A percentile compares a stretch with the other conserved stretches of the same genome.
Evolutionary conservation across 1,284 basidiomycete genomes (phyloP).

Genomic region (Inonotus obliquus): DNA sequence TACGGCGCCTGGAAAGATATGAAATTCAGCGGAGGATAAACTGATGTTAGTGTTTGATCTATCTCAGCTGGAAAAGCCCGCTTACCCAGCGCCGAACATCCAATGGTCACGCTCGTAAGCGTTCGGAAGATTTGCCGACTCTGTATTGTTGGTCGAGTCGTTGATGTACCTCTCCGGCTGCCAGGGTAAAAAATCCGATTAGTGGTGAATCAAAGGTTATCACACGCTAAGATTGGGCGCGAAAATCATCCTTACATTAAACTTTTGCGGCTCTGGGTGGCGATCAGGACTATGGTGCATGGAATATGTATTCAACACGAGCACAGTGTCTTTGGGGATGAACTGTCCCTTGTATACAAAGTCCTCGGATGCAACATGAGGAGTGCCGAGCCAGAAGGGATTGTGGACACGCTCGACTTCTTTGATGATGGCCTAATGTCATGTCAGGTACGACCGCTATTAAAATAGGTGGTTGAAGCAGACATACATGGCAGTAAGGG

Average conservation of each 20-base stretch:
- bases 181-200: conserved; percentile 13
- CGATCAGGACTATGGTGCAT: conserved; percentile 36
- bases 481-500: conserved; percentile 20
- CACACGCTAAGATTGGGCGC: background rate
- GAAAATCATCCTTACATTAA: conserved; percentile 4
- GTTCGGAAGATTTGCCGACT: conserved; percentile 35
- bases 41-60: background rate
- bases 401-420: conserved; percentile 29
- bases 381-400: conserved; percentile 34
- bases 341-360: conserved; percentile 21
- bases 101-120: conserved; percentile 41
- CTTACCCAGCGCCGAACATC: conserved; percentile 37
- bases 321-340: conserved; percentile 28
- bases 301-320: conserved; percentile 36
- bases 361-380: conserved; percentile 22
- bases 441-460: background rate
- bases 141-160: conserved; percentile 27
- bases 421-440: conserved; percentile 8
- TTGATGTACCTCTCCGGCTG: conserved; percentile 34
- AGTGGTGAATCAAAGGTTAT: background rate
- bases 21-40: conserved; percentile 12
- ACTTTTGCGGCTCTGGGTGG: conserved; percentile 33
- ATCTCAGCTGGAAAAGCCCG: background rate
- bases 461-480: background rate
- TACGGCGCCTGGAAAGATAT: conserved; percentile 22